Percentiles rank a stretch among this genome's conserved stretches.
Conservation (phyloP, 2,329 filamentous ascomycete species). For the Aspergillus versicolor region DNA sequence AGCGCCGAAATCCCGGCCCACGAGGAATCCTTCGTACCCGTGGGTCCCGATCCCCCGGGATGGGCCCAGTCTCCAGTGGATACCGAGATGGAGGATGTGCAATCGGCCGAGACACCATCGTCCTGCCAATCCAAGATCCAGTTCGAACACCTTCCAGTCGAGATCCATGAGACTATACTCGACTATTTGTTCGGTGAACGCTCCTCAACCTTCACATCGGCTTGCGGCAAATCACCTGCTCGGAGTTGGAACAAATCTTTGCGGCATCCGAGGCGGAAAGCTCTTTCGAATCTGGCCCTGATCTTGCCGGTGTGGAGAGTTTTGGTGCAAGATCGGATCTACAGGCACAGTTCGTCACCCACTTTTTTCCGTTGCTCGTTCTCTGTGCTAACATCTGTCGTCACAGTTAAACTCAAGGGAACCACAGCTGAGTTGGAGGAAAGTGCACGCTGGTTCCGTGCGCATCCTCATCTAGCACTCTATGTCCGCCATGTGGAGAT, state of each 20-base stretch:
- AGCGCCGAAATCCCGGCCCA: conserved; percentile 26
- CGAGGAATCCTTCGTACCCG: conserved; percentile 22
- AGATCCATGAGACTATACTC: conserved; percentile 71
- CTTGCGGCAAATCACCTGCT: conserved; percentile 51
- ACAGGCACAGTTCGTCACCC: conserved; percentile 57
- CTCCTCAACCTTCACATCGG: conserved; percentile 59
- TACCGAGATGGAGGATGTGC: conserved; percentile 28
- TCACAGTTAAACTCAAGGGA: conserved; percentile 69
- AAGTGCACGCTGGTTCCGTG: conserved; percentile 60
- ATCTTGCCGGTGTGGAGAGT: conserved; percentile 61
- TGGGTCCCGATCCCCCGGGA: conserved; percentile 20
- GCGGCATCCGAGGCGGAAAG: conserved; percentile 65
- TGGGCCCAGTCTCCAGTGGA: conserved; percentile 21
- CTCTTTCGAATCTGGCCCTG: conserved; percentile 65
- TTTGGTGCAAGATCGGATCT: conserved; percentile 69
- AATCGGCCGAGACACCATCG: conserved; percentile 14
- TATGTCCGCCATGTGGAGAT: conserved; percentile 73
- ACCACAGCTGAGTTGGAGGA: conserved; percentile 62
- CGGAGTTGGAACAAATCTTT: conserved; percentile 65
- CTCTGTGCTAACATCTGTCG: not conserved
- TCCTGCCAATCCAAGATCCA: conserved; percentile 18
- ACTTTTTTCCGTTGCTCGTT: not conserved
- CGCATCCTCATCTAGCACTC: conserved; percentile 57
- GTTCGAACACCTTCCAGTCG: conserved; percentile 57
- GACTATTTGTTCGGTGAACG: conserved; percentile 70